Evolutionary conservation across 257 asterid species (phyloP), one percentile per base, ranked within the genome.

Genomic region (Ehretia macrophylla): DNA sequence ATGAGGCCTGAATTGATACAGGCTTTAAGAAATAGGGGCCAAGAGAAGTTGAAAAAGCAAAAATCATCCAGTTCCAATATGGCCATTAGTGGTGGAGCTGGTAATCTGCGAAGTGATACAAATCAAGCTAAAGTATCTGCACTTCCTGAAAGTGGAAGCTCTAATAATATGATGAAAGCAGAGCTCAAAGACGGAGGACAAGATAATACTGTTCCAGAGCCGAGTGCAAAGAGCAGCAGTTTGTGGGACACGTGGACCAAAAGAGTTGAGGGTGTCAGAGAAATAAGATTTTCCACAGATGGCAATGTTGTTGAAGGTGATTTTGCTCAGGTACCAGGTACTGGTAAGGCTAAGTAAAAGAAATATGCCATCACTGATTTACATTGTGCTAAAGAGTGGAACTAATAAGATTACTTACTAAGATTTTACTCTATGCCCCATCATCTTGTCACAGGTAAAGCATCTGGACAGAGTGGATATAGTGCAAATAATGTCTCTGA

Each of bases 211-310:
- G 60, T 63, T 45, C 54, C 72, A 18, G 61, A 55, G 58, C 45
- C 19, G 69, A 76, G 65, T 38, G 52, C 76, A 35, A 58, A 67
- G 56, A 65, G 71, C 58, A 17, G 72, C 62, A 67, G 83, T 58
- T 27, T 70, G 70, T 92, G 99, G 99, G 79, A 76, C 70, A 69
- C 79, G 17, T 92, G 99, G 99, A 88, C 89, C 73, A 72, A 65
- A 75, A 78, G 96, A 81, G 99, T 92, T 48, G 99, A 88, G 79
- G 60, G 59, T 72, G 95, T 72, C 70, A 81, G 94, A 69, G 85
- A 83, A 48, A 52, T 92, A 63, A 83, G 95, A 65, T 92, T 92
- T 72, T 83, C 95, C 44, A 63, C 83, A 57, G 95, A 86, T 62
- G 99, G 95, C 19, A 67, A 73, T 60, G 55, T 86, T 67, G 46